Evolutionary conservation across 2,329 filamentous ascomycete genomes (phyloP).

Genomic region (Cladosporium velox): DNA sequence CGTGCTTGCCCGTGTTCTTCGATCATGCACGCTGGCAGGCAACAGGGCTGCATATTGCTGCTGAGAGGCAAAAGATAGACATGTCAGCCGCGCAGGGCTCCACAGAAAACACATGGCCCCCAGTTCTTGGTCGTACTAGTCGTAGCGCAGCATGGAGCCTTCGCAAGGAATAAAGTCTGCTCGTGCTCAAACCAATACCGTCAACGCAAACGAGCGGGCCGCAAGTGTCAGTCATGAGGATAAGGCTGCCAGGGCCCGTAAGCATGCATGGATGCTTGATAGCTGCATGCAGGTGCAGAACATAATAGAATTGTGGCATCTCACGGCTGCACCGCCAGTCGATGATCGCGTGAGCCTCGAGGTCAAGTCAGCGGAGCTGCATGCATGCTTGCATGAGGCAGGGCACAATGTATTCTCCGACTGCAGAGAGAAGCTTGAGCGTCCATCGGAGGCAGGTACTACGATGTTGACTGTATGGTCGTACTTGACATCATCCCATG

Average conservation of each 20-base stretch:
- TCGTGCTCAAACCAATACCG: constrained; percentile 3
- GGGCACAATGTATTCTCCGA: constrained; percentile 14
- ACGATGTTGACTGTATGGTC: background rate
- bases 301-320: background rate
- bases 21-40: constrained; percentile 3
- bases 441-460: background rate
- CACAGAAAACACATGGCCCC: background rate
- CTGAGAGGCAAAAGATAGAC: background rate
- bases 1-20: background rate
- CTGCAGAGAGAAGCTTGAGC: background rate
- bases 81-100: constrained; percentile 6
- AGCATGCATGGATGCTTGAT: constrained; percentile 10
- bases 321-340: constrained; percentile 12
- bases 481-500: background rate
- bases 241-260: constrained; percentile 19
- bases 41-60: background rate
- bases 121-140: background rate
- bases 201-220: constrained; percentile 5
- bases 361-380: constrained; percentile 12
- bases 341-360: background rate
- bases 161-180: background rate
- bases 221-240: constrained; percentile 17
- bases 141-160: background rate
- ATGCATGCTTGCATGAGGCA: constrained; percentile 12
- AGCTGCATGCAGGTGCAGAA: constrained; percentile 2